Evolutionary conservation across 352 stramenopile species (phyloP).

Genomic region (Pythium apleroticum): DNA sequence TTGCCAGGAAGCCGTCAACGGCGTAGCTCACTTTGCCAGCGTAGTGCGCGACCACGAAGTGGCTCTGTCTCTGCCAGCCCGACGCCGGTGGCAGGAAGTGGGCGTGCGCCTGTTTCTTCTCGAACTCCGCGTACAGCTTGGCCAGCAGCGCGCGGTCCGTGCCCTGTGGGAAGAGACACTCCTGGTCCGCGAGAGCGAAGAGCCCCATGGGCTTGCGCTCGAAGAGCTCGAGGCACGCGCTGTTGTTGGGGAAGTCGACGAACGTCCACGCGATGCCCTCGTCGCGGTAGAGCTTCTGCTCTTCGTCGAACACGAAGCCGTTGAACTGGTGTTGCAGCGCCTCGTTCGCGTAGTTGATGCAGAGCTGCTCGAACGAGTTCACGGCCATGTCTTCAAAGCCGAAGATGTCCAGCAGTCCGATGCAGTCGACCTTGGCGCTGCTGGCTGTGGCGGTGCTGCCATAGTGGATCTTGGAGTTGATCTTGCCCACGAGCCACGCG

Average conservation of each 20-base stretch:
- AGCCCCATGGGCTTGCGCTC: slow-evolving; percentile 75
- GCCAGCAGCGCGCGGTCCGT: slow-evolving; percentile 70
- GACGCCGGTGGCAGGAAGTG: slow-evolving; percentile 50
- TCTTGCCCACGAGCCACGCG: slow-evolving; percentile 91
- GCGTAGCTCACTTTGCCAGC: slow-evolving; percentile 82
- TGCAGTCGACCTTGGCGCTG: slow-evolving; percentile 43
- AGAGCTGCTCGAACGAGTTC: slow-evolving; percentile 91
- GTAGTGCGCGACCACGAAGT: slow-evolving; percentile 89
- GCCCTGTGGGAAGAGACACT: slow-evolving; percentile 79
- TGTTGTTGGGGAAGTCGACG: slow-evolving; percentile 83
- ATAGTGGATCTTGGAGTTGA: slow-evolving; percentile 84
- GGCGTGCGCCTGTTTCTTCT: slow-evolving; percentile 51
- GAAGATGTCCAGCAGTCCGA: slow-evolving; percentile 88
- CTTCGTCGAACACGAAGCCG: slow-evolving; percentile 91
- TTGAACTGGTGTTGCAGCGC: slow-evolving; percentile 89
- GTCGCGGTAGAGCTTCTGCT: slow-evolving; percentile 73
- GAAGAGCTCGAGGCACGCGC: slow-evolving; percentile 75
- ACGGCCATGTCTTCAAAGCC: slow-evolving; percentile 86
- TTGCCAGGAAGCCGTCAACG: slow-evolving; percentile 80
- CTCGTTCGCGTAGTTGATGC: slow-evolving; percentile 91
- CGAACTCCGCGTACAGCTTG: slow-evolving; percentile 78
- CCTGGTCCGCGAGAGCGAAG: slow-evolving; percentile 81
- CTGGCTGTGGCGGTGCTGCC: background rate
- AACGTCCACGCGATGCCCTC: slow-evolving; percentile 78
- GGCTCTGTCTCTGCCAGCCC: slow-evolving; percentile 49